Evolutionary conservation across 306 rosid genomes (phyloP).

Genomic region (Vachellia pachyceras): DNA sequence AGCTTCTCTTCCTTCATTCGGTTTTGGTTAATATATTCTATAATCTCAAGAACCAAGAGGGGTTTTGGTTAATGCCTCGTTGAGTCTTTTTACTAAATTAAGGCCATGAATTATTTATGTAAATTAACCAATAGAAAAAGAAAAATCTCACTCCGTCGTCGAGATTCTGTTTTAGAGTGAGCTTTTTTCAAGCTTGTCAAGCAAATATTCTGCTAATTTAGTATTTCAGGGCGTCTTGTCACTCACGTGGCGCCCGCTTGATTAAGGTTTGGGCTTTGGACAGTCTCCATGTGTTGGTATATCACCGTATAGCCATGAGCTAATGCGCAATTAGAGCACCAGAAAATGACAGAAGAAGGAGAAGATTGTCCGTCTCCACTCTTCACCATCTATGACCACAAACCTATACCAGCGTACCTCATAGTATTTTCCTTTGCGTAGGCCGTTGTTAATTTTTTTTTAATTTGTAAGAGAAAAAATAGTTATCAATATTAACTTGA

Average conservation of each 20-base stretch:
- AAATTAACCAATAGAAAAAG: not conserved
- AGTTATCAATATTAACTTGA: not conserved
- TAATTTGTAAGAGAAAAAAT: not conserved
- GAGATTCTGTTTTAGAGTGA: conserved; percentile 15
- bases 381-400: no score
- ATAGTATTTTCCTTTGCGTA: no score
- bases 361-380: no score
- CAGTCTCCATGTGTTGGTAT: conserved; percentile 3
- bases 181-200: not conserved
- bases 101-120: not conserved
- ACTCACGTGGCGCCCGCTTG: conserved; percentile 40
- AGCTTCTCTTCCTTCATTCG: conserved; percentile 24
- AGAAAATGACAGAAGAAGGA: not conserved
- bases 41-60: conserved; percentile 2
- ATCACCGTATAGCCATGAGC: not conserved
- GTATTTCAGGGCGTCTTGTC: not conserved
- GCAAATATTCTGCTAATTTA: conserved; percentile 25
- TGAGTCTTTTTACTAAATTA: conserved; percentile 35
- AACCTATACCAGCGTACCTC: no score
- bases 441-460: no score
- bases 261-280: conserved; percentile 14
- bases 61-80: not conserved
- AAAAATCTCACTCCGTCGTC: not conserved
- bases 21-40: conserved; percentile 23
- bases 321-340: conserved; percentile 18